Conservation (phyloP, 2,329 filamentous ascomycete species). For the Cadophora gregata region DNA sequence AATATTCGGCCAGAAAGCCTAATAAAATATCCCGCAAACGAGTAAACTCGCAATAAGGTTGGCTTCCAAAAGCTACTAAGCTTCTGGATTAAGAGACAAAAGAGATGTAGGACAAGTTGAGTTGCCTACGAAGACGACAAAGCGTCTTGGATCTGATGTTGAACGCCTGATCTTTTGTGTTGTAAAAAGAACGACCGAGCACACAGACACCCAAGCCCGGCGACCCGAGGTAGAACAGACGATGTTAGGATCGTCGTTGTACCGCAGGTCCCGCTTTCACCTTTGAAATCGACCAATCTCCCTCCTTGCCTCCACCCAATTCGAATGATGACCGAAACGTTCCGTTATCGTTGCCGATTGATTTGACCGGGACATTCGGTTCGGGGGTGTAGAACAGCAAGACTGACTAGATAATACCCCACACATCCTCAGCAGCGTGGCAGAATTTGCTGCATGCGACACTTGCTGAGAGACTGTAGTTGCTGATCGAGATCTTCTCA, state of each 20-base stretch:
- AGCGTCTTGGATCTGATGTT: slow-evolving; percentile 75
- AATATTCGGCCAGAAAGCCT: background rate
- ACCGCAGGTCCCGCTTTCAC: slow-evolving; percentile 47
- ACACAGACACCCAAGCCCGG: slow-evolving; percentile 67
- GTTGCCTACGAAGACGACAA: slow-evolving; percentile 63
- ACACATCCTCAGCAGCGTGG: slow-evolving; percentile 95
- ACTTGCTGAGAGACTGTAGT: slow-evolving; percentile 95
- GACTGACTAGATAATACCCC: slow-evolving; percentile 79
- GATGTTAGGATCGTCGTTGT: slow-evolving; percentile 76
- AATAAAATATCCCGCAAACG: slow-evolving; percentile 4
- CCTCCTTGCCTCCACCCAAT: slow-evolving; percentile 28
- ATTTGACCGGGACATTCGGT: slow-evolving; percentile 27
- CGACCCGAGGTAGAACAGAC: slow-evolving; percentile 53
- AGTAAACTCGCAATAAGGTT: background rate
- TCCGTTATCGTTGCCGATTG: slow-evolving; percentile 30
- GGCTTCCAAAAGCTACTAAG: slow-evolving; percentile 36
- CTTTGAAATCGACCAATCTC: slow-evolving; percentile 42
- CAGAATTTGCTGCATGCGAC: slow-evolving; percentile 99
- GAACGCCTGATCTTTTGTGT: slow-evolving; percentile 84
- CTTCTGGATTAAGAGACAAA: slow-evolving; percentile 40
- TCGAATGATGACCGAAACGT: slow-evolving; percentile 14
- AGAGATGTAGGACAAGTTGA: slow-evolving; percentile 66
- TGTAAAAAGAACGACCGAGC: slow-evolving; percentile 80
- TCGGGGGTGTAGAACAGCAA: slow-evolving; percentile 26
- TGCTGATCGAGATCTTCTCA: slow-evolving; percentile 97